Conservation (phyloP, 257 asterid genomes). For the Schizonepeta tenuifolia region DNA sequence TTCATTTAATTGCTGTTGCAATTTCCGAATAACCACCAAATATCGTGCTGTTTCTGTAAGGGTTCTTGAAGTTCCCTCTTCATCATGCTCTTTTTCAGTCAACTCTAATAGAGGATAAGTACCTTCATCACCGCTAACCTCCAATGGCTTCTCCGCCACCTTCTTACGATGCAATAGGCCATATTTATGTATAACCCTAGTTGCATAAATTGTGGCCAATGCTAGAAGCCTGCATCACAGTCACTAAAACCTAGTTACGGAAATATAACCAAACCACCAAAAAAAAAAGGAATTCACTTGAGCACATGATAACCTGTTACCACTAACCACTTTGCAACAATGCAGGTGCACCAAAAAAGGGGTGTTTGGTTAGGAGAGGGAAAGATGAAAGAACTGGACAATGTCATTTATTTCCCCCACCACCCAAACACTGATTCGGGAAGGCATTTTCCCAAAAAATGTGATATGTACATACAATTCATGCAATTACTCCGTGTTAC, state of each 20-base stretch:
- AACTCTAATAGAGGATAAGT: constrained; percentile 40
- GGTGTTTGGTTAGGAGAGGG: not conserved
- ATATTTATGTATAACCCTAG: constrained; percentile 66
- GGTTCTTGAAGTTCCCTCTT: constrained; percentile 50
- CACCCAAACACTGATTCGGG: not conserved
- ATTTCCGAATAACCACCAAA: constrained; percentile 70
- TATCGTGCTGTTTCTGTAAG: constrained; percentile 75
- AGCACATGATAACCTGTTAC: constrained; percentile 16
- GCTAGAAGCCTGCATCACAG: constrained; percentile 88
- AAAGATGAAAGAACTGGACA: constrained; percentile 1
- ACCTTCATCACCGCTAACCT: constrained; percentile 41
- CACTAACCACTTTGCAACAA: not conserved
- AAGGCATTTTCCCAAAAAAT: not conserved
- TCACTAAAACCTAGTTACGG: constrained; percentile 26
- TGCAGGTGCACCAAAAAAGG: not conserved
- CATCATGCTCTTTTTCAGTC: constrained; percentile 47
- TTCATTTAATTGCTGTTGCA: constrained; percentile 70
- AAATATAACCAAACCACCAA: constrained; percentile 29
- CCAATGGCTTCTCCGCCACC: constrained; percentile 48
- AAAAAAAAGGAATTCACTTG: constrained; percentile 24
- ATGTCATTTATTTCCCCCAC: not conserved
- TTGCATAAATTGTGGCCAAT: constrained; percentile 77
- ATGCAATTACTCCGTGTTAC: not conserved
- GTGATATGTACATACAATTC: not conserved
- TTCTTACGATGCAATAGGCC: constrained; percentile 72